Conservation (phyloP, 257 asterid species). For the Ophiorrhiza pumila region DNA sequence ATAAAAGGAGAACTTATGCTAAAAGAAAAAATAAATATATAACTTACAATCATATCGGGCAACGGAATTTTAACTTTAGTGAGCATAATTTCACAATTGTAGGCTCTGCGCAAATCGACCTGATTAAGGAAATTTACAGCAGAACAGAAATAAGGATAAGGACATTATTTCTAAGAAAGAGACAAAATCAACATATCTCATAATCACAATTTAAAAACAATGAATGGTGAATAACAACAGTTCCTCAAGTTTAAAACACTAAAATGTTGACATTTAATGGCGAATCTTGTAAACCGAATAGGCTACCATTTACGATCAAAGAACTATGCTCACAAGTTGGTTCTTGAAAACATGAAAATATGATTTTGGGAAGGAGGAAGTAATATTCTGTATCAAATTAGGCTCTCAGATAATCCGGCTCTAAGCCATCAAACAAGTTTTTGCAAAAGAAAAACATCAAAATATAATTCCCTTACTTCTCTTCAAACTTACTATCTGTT, state of each 20-base stretch:
- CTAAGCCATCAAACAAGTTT: background rate
- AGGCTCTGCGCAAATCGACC: conserved; percentile 95
- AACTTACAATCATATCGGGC: conserved; percentile 94
- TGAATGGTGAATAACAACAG: background rate
- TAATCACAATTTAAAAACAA: background rate
- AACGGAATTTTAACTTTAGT: conserved; percentile 89
- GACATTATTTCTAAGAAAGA: conserved; percentile 8
- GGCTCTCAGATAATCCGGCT: background rate
- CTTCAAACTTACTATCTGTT: background rate
- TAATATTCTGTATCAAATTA: background rate
- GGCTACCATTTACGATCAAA: background rate
- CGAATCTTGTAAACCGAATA: background rate
- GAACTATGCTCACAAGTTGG: background rate
- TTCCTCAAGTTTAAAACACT: background rate
- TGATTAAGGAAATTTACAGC: conserved; percentile 29
- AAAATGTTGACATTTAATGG: background rate
- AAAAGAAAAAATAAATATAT: too few species aligned
- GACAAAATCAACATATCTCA: conserved; percentile 1
- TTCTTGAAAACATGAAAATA: background rate
- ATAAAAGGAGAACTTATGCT: conserved; percentile 36
- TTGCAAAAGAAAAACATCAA: too few species aligned
- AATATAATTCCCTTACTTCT: background rate
- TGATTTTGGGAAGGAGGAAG: background rate
- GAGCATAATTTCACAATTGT: conserved; percentile 98
- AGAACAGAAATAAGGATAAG: conserved; percentile 20